Percentiles rank a stretch among this genome's conserved stretches.
Conservation (phyloP, 306 rosid genomes). For the Acacia acuminata region DNA sequence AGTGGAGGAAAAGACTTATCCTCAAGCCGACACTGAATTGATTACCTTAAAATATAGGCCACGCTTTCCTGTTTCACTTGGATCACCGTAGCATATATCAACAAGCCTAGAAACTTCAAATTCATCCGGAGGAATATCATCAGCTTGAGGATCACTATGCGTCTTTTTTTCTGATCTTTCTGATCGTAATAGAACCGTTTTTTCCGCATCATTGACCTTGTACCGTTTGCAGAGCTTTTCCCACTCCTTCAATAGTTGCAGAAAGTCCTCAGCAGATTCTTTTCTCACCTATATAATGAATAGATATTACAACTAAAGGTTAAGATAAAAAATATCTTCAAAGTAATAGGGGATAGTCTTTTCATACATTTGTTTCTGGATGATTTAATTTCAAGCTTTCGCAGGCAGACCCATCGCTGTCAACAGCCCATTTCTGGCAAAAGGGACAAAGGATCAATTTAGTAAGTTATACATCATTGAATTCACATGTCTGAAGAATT, state of each 20-base stretch:
- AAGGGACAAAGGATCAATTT: constrained; percentile 32
- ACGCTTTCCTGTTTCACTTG: constrained; percentile 56
- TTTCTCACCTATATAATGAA: constrained; percentile 72
- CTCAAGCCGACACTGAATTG: constrained; percentile 17
- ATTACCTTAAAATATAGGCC: constrained; percentile 77
- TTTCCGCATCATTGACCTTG: constrained; percentile 37
- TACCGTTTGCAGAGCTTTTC: constrained; percentile 73
- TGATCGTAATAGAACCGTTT: constrained; percentile 35
- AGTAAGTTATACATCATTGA: constrained; percentile 9
- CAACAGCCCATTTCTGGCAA: constrained; percentile 89
- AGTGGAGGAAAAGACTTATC: background rate
- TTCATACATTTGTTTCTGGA: constrained; percentile 72
- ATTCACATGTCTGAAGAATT: constrained; percentile 14
- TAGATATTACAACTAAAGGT: constrained; percentile 17
- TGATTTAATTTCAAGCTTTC: constrained; percentile 83
- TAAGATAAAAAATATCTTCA: constrained; percentile 13
- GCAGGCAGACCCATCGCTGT: constrained; percentile 63
- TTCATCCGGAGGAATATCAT: constrained; percentile 40
- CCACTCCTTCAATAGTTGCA: constrained; percentile 81
- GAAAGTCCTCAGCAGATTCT: constrained; percentile 83
- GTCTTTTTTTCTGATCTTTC: constrained; percentile 29
- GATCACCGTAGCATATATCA: constrained; percentile 88
- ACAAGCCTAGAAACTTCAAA: constrained; percentile 68
- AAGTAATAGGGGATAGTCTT: constrained; percentile 25
- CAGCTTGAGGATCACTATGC: constrained; percentile 26